Conservation (phyloP, 805 yeast species). For the Zygosaccharomyces rouxii region DNA sequence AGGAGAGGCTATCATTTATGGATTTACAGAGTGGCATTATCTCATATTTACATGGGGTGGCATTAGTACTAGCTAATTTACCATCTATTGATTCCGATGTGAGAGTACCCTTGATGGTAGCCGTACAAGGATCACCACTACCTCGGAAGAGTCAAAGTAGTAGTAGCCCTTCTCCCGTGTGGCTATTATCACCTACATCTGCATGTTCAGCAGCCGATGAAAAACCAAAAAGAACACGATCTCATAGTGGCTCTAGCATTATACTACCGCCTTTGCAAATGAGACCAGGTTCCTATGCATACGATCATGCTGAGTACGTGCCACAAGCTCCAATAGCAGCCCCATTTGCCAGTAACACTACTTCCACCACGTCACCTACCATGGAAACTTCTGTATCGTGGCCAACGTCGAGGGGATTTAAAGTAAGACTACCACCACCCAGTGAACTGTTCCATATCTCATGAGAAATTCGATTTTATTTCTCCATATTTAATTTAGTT, state of each 20-base stretch:
- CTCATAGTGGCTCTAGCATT: conserved; percentile 2
- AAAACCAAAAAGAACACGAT: conserved; percentile 1
- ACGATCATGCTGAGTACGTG: not conserved
- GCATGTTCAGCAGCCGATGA: not conserved
- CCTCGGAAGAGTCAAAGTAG: not conserved
- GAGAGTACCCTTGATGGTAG: conserved; percentile 3
- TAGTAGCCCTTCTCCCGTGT: conserved; percentile 2
- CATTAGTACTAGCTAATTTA: conserved; percentile 2
- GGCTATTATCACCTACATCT: conserved; percentile 1
- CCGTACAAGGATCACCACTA: conserved; percentile 4
- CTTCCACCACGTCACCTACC: not conserved
- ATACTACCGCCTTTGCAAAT: not conserved
- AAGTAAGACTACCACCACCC: conserved; percentile 19
- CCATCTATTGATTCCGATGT: conserved; percentile 1
- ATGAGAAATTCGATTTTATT: not conserved
- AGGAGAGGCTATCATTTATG: not conserved
- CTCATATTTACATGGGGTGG: conserved; percentile 1
- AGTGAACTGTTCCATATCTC: conserved; percentile 14
- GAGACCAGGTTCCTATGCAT: conserved; percentile 1
- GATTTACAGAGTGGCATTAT: not conserved
- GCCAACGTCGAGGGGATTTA: not conserved
- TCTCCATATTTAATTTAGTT: not conserved
- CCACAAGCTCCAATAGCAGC: conserved; percentile 1
- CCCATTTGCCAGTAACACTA: not conserved
- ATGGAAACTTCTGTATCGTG: not conserved